Percentiles rank a stretch among this genome's conserved stretches.
Conservation (phyloP, 805 yeast genomes). For the Lachancea lanzarotensis region DNA sequence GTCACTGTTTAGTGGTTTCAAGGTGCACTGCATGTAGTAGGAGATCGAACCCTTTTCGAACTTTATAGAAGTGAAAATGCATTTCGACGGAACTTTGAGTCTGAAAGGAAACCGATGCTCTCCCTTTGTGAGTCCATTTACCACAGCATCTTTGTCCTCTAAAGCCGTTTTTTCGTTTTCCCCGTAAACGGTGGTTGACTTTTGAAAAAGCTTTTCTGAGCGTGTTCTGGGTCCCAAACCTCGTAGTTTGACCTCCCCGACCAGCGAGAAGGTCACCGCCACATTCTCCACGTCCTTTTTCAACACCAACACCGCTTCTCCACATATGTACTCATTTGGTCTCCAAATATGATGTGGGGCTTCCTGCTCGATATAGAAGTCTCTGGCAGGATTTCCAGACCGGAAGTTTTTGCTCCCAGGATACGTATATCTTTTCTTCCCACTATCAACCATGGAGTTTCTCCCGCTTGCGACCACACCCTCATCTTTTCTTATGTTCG, state of each 20-base stretch:
- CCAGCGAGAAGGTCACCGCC: conserved; percentile 44
- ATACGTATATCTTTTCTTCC: conserved; percentile 1
- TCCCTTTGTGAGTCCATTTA: conserved; percentile 60
- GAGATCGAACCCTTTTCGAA: conserved; percentile 82
- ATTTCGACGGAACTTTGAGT: conserved; percentile 68
- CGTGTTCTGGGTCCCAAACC: conserved; percentile 42
- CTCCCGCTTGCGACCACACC: neutral
- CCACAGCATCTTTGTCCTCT: conserved; percentile 2
- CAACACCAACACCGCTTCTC: conserved; percentile 52
- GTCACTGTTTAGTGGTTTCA: conserved; percentile 15
- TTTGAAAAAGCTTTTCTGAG: conserved; percentile 49
- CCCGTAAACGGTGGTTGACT: conserved; percentile 55
- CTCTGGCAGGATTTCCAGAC: conserved; percentile 27
- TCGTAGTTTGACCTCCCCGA: conserved; percentile 52
- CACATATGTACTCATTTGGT: conserved; percentile 74
- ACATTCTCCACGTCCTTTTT: conserved; percentile 48
- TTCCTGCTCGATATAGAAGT: conserved; percentile 63
- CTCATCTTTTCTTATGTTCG: neutral
- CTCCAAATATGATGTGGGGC: conserved; percentile 69
- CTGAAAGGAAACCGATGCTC: conserved; percentile 85
- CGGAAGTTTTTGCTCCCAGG: neutral
- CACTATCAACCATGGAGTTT: neutral
- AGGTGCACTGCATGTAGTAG: conserved; percentile 42
- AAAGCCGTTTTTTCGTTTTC: conserved; percentile 1
- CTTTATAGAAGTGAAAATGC: conserved; percentile 65